Percentiles rank a stretch among this genome's conserved stretches.
Conservation (phyloP, 305 asterid species). For the Rubia peregrina region DNA sequence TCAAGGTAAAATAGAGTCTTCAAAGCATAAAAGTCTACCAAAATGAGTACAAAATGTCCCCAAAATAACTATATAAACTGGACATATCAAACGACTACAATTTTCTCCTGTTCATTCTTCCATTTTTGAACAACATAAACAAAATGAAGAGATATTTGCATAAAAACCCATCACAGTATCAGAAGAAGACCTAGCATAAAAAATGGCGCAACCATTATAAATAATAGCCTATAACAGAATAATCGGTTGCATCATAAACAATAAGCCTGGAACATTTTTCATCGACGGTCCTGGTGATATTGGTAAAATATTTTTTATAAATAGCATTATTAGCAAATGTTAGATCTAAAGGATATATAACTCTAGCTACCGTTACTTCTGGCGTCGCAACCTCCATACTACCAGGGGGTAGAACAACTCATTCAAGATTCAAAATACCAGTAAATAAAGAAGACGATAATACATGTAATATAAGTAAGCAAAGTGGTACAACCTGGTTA, state of each 20-base stretch:
- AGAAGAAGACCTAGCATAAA: not conserved
- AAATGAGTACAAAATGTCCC: too few species aligned
- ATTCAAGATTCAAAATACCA: not conserved
- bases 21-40: too few species aligned
- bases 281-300: not conserved
- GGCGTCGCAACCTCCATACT: not conserved
- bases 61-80: too few species aligned
- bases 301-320: not conserved
- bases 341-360: not conserved
- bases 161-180: not conserved
- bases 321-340: not conserved
- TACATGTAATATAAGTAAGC: not conserved
- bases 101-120: not conserved
- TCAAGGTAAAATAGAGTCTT: too few species aligned
- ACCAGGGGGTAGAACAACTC: not conserved
- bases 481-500: not conserved
- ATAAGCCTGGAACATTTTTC: not conserved
- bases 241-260: not conserved
- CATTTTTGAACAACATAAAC: not conserved
- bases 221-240: not conserved
- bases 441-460: accelerated
- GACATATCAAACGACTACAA: not conserved
- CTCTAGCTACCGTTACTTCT: not conserved
- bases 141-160: not conserved
- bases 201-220: not conserved